A percentile compares a stretch with the other conserved stretches of the same genome.
Evolutionary conservation across 2,329 filamentous ascomycete species (phyloP).

Genomic region (Penicillium nordicum): DNA sequence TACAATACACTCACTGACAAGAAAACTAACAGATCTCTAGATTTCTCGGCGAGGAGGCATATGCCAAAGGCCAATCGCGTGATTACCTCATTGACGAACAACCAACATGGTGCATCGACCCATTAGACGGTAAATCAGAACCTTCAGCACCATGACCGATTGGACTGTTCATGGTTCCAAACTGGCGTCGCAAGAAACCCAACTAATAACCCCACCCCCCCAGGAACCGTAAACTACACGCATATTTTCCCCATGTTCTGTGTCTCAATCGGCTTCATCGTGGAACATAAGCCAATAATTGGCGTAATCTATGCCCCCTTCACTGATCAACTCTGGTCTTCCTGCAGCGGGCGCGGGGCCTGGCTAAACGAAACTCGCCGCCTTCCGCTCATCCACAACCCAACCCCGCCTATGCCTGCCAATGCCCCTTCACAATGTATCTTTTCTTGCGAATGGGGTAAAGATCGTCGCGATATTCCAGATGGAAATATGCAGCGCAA

Average conservation of each 20-base stretch:
- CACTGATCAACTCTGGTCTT: slow-evolving; percentile 65
- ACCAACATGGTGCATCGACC: slow-evolving; percentile 75
- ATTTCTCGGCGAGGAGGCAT: slow-evolving; percentile 75
- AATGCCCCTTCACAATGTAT: slow-evolving; percentile 66
- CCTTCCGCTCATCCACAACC: slow-evolving; percentile 62
- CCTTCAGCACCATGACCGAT: too few relatives aligned
- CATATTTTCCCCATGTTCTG: slow-evolving; percentile 80
- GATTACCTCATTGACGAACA: slow-evolving; percentile 62
- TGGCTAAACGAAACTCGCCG: slow-evolving; percentile 64
- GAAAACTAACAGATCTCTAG: slow-evolving; percentile 37
- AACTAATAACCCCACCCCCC: background rate
- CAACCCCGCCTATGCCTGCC: slow-evolving; percentile 60
- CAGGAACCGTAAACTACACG: slow-evolving; percentile 72
- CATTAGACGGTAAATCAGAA: slow-evolving; percentile 58
- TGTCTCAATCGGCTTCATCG: slow-evolving; percentile 68
- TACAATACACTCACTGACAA: background rate
- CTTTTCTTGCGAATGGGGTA: slow-evolving; percentile 76
- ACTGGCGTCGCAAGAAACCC: background rate
- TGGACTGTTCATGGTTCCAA: background rate
- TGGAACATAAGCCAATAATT: slow-evolving; percentile 59
- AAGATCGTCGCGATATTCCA: slow-evolving; percentile 64
- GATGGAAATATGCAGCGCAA: slow-evolving; percentile 69
- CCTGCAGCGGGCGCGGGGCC: slow-evolving; percentile 63
- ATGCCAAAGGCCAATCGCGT: slow-evolving; percentile 64
- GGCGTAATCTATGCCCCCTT: slow-evolving; percentile 72